Base-by-base conservation (phyloP, 345 rosid genomes). In the Pugionium cornutum region DNA sequence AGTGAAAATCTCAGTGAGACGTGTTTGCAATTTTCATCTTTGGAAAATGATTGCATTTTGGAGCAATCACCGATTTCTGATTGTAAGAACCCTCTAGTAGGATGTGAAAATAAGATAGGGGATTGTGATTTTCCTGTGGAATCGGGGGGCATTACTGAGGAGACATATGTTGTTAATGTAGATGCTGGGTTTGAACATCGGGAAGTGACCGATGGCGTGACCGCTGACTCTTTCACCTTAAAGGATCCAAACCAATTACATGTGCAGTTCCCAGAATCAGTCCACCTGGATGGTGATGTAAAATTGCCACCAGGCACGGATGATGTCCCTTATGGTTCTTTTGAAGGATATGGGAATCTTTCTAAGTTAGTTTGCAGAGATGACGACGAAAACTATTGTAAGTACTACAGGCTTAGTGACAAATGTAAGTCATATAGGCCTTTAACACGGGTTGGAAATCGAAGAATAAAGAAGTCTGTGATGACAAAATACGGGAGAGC, bases 371-470 rank as follows among this genome's bases (percentile, higher is more conserved):
- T 75, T 81, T 50, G 62, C 72, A 85, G 82, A 81, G 90, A 89
- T 84, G 85, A 80, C 79, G 94, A 86, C 1, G 86, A 85, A 79
- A 86, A 81, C 28, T 72, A 74, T 78, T 68, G 77, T 83, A 86
- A 87, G 81, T 83, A 45, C 28, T 79, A 76, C 57, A 89, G 71
- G 68, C 55, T 68, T 79, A 76, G 69, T 73, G 78, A 69, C 62
- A 85, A 74, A 70, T 69, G 72, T 64, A 88, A 75, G 78, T 71
- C 82, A 7, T 75, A 62, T 74, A 83, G 88, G 92, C 83, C 81
- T 76, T 74, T 82, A 10, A 67, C 86, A 10, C 80, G 76, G 29
- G 75, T 84, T 40, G 87, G 79, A 62, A 84, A 83, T 51, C 78
- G 80, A 35, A 77, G 85, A 78, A 67, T 86, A 44, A 86, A 84